Conservation (phyloP, 129 eudicot genomes). For the Pseudognaphalium luteoalbum region DNA sequence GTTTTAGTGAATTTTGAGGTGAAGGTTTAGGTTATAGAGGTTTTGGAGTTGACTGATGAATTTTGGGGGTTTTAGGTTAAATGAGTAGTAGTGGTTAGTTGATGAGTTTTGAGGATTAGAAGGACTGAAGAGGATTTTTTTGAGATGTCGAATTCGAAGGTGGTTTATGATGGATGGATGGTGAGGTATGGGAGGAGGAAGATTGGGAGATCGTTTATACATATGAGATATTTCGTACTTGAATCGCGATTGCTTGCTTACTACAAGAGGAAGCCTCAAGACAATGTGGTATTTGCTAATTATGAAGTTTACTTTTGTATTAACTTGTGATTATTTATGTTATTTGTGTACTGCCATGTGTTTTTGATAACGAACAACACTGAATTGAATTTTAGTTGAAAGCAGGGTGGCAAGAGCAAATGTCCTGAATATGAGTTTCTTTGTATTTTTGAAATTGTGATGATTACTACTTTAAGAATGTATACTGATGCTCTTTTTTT, state of each 20-base stretch:
- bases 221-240: conserved; percentile 94
- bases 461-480: neutral
- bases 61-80: conserved; percentile 23
- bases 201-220: conserved; percentile 92
- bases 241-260: conserved; percentile 85
- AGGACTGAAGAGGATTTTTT: neutral
- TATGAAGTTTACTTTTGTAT: conserved; percentile 5
- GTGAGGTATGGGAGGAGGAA: conserved; percentile 96
- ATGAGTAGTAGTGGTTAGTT: conserved; percentile 18
- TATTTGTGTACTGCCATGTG: neutral
- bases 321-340: neutral
- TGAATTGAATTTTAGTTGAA: neutral
- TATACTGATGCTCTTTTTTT: neutral
- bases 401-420: neutral
- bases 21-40: conserved; percentile 5
- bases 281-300: conserved; percentile 67
- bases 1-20: neutral
- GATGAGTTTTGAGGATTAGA: conserved; percentile 33
- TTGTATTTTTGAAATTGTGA: neutral
- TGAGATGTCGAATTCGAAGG: conserved; percentile 65
- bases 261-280: conserved; percentile 98
- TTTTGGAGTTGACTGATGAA: conserved; percentile 32
- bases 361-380: neutral
- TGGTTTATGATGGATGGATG: conserved; percentile 99
- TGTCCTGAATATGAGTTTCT: neutral